These are phyloP conservation scores for Claviceps spartinae DNA, from an alignment of 2,329 filamentous ascomycete species.

Conservation along the genomic window DNA sequence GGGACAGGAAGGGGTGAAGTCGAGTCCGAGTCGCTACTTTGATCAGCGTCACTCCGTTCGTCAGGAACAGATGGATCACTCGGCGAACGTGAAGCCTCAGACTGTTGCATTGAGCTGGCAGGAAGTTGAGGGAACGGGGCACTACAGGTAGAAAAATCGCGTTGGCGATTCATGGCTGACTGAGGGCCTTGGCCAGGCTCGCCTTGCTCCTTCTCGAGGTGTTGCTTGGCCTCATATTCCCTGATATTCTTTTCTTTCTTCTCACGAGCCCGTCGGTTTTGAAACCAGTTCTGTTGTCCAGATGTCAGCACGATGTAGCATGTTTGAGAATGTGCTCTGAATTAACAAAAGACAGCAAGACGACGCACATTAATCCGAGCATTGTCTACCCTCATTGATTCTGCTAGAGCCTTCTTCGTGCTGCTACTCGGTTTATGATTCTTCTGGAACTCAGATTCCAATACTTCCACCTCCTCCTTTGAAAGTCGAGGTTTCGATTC, in stretches of 20 bases:
- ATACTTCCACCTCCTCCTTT: slow-evolving; percentile 44
- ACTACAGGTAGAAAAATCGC: slow-evolving; percentile 26
- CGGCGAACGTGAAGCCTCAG: slow-evolving; percentile 8
- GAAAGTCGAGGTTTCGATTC: slow-evolving; percentile 40
- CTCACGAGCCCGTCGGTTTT: slow-evolving; percentile 50
- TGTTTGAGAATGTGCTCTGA: neutral
- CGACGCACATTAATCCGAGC: slow-evolving; percentile 46
- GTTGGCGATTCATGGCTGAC: slow-evolving; percentile 17
- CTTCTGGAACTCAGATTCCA: slow-evolving; percentile 48
- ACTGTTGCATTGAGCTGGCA: slow-evolving; percentile 5
- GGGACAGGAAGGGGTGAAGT: slow-evolving; percentile 7
- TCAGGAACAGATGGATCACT: slow-evolving; percentile 10
- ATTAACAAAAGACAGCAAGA: neutral
- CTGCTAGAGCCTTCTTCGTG: slow-evolving; percentile 46
- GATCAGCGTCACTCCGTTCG: slow-evolving; percentile 14
- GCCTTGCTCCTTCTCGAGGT: slow-evolving; percentile 20
- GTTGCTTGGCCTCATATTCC: slow-evolving; percentile 26
- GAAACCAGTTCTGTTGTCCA: slow-evolving; percentile 48
- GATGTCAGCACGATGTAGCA: neutral
- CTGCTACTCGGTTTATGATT: slow-evolving; percentile 52
- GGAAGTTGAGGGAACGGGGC: slow-evolving; percentile 24
- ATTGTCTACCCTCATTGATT: slow-evolving; percentile 48
- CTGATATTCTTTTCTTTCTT: slow-evolving; percentile 47
- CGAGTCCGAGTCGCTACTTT: slow-evolving; percentile 13
- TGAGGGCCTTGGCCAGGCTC: slow-evolving; percentile 14